A percentile compares a stretch with the other conserved stretches of the same genome.
These are phyloP conservation scores for Lithospermum erythrorhizon DNA, from an alignment of 257 asterid species.

Conservation along the genomic window DNA sequence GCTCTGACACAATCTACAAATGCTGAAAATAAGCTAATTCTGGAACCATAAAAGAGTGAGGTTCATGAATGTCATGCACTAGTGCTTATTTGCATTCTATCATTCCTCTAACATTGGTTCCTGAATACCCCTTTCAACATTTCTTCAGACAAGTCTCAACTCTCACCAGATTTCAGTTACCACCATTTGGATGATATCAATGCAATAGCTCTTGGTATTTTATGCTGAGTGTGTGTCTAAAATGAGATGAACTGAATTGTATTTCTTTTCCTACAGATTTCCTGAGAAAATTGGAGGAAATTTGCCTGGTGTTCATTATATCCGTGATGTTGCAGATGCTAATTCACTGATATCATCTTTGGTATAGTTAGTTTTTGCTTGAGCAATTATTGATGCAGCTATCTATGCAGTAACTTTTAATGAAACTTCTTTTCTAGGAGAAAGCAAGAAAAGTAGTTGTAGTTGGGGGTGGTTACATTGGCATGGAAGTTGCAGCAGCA, in stretches of 20 bases:
- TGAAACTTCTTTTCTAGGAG: conserved; percentile 29
- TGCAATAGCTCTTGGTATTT: background rate
- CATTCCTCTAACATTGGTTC: too few relatives aligned
- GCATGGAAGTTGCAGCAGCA: conserved; percentile 99
- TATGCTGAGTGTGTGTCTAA: background rate
- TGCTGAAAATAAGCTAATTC: background rate
- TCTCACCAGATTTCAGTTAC: background rate
- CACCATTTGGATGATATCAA: background rate
- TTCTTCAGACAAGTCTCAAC: background rate
- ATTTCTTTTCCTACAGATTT: conserved; percentile 37
- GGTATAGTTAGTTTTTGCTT: conserved; percentile 28
- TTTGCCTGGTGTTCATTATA: conserved; percentile 81
- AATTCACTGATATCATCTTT: conserved; percentile 69
- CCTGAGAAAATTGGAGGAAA: conserved; percentile 93
- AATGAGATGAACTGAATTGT: background rate
- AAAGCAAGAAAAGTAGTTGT: conserved; percentile 77
- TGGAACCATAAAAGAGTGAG: background rate
- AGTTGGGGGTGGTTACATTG: conserved; percentile 97
- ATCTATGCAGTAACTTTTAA: background rate
- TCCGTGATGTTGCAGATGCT: conserved; percentile 95
- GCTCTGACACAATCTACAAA: background rate
- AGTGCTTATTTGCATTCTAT: background rate
- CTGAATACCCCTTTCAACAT: background rate
- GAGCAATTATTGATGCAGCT: background rate
- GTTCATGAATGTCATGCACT: background rate